phyloP scores from a whole-genome alignment of 2,329 filamentous ascomycete species.

The Orbilia ellipsospora region DNA sequence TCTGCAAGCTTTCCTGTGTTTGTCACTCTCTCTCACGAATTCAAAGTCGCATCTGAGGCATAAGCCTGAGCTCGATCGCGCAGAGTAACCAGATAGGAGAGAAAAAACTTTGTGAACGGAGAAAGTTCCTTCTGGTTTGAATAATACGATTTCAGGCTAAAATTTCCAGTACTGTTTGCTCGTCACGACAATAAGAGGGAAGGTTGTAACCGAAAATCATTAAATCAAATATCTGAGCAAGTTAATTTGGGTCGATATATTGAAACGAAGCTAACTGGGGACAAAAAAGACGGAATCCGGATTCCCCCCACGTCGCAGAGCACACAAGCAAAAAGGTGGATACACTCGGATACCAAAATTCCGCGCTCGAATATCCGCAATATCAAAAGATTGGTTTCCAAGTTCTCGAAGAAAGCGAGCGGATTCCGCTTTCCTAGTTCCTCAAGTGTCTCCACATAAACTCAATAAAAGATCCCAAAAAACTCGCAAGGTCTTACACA shows the following conservation, averaged over 20 bases:
- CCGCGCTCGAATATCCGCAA: slow-evolving; percentile 3
- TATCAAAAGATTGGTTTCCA: not conserved
- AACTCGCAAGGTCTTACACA: not conserved
- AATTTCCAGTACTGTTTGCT: too few species aligned
- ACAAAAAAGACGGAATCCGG: not conserved
- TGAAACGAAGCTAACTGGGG: slow-evolving; percentile 22
- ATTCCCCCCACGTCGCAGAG: slow-evolving; percentile 12
- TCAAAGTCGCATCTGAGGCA: not conserved
- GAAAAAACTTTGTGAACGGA: too few species aligned
- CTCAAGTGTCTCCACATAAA: too few species aligned
- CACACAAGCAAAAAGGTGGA: not conserved
- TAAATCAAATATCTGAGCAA: slow-evolving; percentile 6
- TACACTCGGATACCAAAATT: slow-evolving; percentile 1
- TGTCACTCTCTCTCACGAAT: not conserved
- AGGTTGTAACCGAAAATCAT: too few species aligned
- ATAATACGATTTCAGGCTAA: too few species aligned
- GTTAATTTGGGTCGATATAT: slow-evolving; percentile 17
- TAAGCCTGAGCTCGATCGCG: not conserved
- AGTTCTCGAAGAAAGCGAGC: too few species aligned
- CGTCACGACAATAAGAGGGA: too few species aligned
- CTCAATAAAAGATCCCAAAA: not conserved
- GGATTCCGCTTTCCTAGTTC: too few species aligned
- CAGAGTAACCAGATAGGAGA: too few species aligned
- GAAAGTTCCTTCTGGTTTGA: too few species aligned
- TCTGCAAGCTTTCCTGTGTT: slow-evolving; percentile 6